Evolutionary conservation across 352 stramenopile species (phyloP).

Genomic region (Globisporangium middletonii): DNA sequence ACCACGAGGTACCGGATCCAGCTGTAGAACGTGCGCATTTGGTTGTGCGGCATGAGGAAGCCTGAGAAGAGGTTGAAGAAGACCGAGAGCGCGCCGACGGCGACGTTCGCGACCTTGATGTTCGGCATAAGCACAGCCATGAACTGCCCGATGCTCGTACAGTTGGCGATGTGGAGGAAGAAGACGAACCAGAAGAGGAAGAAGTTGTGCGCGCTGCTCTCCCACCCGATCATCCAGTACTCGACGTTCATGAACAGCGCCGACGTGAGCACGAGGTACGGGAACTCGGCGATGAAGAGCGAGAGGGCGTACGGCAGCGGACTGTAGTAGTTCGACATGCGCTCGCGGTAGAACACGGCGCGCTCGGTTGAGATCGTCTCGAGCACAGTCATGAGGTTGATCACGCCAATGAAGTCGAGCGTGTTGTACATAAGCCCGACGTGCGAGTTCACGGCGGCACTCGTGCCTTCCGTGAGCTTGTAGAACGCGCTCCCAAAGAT

Average conservation of each 20-base stretch:
- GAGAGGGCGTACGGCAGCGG: slow-evolving; percentile 34
- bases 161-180: slow-evolving; percentile 12
- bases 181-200: slow-evolving; percentile 27
- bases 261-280: slow-evolving; percentile 24
- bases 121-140: slow-evolving; percentile 46
- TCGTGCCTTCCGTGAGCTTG: too few relatives aligned
- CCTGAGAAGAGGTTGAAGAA: slow-evolving; percentile 48
- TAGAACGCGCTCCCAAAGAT: too few relatives aligned
- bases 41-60: slow-evolving; percentile 18
- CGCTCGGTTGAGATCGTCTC: slow-evolving; percentile 42
- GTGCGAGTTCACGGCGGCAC: slow-evolving; percentile 40
- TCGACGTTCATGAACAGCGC: slow-evolving; percentile 32
- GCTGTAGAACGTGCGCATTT: slow-evolving; percentile 19
- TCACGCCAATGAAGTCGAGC: slow-evolving; percentile 65
- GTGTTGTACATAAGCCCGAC: slow-evolving; percentile 61
- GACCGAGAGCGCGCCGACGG: slow-evolving; percentile 32
- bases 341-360: slow-evolving; percentile 50
- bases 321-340: slow-evolving; percentile 46
- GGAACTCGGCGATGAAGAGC: slow-evolving; percentile 35
- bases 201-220: slow-evolving; percentile 18
- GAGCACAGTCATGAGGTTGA: too few relatives aligned
- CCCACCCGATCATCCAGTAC: slow-evolving; percentile 44
- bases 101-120: slow-evolving; percentile 45
- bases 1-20: slow-evolving; percentile 24
- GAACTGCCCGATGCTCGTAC: slow-evolving; percentile 25